These are phyloP conservation scores for Naegleria lovaniensis DNA, from an alignment of 208 protist species.

Conservation along the genomic window DNA sequence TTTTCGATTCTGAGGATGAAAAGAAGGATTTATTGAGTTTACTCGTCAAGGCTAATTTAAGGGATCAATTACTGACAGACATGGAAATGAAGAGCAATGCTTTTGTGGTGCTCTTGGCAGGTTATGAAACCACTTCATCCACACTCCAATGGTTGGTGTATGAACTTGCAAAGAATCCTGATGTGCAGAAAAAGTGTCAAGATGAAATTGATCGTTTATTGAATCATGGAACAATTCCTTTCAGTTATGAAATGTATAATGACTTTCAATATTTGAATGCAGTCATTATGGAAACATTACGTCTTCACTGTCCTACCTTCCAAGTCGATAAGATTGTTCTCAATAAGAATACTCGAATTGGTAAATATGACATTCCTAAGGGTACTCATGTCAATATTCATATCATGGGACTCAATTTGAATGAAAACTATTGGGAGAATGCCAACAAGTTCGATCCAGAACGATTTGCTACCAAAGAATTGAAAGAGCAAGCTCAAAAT, in stretches of 20 bases:
- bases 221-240: neutral
- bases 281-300: neutral
- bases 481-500: neutral
- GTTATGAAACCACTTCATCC: neutral
- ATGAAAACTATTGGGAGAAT: conserved; percentile 7
- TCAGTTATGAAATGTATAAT: neutral
- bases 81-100: neutral
- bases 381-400: neutral
- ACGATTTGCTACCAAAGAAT: neutral
- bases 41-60: neutral
- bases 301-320: neutral
- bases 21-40: conserved; percentile 1
- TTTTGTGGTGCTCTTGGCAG: neutral
- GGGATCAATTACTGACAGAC: neutral
- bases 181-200: neutral
- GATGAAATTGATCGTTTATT: neutral
- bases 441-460: neutral
- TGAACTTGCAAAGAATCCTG: neutral
- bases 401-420: neutral
- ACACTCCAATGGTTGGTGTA: neutral
- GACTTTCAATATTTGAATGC: neutral
- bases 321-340: neutral
- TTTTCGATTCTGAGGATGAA: neutral
- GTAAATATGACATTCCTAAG: neutral
- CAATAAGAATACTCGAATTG: neutral